phyloP scores from a whole-genome alignment of 2,329 filamentous ascomycete species.

The Verruconis gallopava region DNA sequence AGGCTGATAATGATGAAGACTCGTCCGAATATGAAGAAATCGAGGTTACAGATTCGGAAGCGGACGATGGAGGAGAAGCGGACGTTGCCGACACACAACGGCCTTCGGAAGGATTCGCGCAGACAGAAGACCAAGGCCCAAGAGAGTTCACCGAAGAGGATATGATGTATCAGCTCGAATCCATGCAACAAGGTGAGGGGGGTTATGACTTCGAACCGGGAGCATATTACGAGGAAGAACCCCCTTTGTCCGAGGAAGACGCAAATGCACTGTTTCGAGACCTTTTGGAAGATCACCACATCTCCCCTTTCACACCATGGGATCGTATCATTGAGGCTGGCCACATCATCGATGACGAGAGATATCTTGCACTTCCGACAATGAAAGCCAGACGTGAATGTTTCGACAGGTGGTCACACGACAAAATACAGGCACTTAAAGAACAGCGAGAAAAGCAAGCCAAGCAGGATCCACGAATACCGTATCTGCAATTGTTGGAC shows the following conservation, averaged over 20 bases:
- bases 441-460: constrained; percentile 61
- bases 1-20: constrained; percentile 18
- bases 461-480: constrained; percentile 70
- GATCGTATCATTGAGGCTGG: constrained; percentile 78
- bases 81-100: constrained; percentile 37
- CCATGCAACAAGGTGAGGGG: constrained; percentile 72
- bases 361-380: constrained; percentile 72
- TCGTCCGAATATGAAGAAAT: constrained; percentile 63
- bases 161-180: constrained; percentile 79
- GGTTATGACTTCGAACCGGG: constrained; percentile 50
- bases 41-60: constrained; percentile 52
- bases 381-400: constrained; percentile 71
- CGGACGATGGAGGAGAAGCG: constrained; percentile 37
- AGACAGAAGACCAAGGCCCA: constrained; percentile 29
- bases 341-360: constrained; percentile 67
- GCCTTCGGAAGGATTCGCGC: constrained; percentile 22
- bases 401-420: constrained; percentile 72
- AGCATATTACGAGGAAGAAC: constrained; percentile 57
- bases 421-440: constrained; percentile 59
- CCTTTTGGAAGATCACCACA: constrained; percentile 65
- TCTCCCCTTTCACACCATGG: constrained; percentile 86
- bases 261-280: constrained; percentile 69
- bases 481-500: constrained; percentile 71
- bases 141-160: constrained; percentile 89
- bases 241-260: constrained; percentile 62